These are phyloP conservation scores for Sporisorium graminicola DNA, from an alignment of 1,284 basidiomycete genomes.

Conservation along the genomic window DNA sequence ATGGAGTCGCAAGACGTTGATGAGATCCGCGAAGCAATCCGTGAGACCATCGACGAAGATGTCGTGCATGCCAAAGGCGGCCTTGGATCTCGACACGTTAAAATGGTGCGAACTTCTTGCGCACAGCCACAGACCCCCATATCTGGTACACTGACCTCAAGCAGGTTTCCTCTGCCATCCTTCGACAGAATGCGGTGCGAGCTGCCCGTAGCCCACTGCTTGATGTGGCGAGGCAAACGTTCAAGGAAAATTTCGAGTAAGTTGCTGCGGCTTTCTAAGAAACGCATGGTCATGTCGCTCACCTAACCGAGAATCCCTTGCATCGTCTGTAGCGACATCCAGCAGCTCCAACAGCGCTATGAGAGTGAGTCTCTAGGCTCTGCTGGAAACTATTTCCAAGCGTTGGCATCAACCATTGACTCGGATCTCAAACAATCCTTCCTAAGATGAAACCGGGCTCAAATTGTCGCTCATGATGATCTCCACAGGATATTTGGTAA, in stretches of 20 bases:
- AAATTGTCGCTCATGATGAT: slow-evolving; percentile 79
- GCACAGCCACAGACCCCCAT: neutral
- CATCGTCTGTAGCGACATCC: slow-evolving; percentile 76
- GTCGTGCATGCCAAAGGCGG: slow-evolving; percentile 45
- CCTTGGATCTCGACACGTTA: slow-evolving; percentile 16
- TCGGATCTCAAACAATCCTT: neutral
- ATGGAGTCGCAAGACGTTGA: slow-evolving; percentile 78
- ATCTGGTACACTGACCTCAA: neutral
- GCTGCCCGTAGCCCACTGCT: slow-evolving; percentile 84
- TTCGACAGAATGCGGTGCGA: slow-evolving; percentile 79
- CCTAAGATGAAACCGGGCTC: slow-evolving; percentile 73
- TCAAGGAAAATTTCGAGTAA: slow-evolving; percentile 81
- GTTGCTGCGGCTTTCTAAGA: neutral
- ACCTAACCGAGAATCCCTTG: neutral
- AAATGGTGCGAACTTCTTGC: slow-evolving; percentile 24
- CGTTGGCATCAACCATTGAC: neutral
- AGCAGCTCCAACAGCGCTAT: slow-evolving; percentile 72
- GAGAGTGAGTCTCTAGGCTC: slow-evolving; percentile 23
- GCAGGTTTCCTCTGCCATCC: neutral
- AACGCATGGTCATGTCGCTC: neutral
- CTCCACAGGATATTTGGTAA: slow-evolving; percentile 77
- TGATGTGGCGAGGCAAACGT: slow-evolving; percentile 89
- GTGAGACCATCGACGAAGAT: slow-evolving; percentile 80
- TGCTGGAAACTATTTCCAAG: neutral
- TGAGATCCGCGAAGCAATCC: slow-evolving; percentile 76